phyloP scores from a whole-genome alignment of 2,329 filamentous ascomycete genomes.

The Colletotrichum sp. region DNA sequence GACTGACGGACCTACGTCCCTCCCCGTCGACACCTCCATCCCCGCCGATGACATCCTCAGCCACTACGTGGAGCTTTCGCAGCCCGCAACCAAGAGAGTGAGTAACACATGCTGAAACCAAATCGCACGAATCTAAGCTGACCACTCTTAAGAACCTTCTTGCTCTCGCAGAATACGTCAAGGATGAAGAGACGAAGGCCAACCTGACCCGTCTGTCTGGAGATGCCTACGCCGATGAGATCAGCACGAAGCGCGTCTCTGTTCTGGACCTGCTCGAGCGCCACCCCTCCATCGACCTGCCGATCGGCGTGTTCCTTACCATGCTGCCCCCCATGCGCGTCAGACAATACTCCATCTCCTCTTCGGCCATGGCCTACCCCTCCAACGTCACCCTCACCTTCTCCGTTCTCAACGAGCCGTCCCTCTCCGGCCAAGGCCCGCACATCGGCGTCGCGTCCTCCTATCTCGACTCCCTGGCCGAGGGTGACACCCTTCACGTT shows the following conservation, averaged over 20 bases:
- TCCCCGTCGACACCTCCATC: slow-evolving; percentile 61
- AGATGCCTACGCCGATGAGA: slow-evolving; percentile 40
- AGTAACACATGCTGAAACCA: slow-evolving; percentile 23
- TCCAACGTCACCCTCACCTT: slow-evolving; percentile 66
- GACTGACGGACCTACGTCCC: slow-evolving; percentile 51
- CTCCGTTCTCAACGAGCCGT: slow-evolving; percentile 58
- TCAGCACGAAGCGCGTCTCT: slow-evolving; percentile 54
- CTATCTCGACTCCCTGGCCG: slow-evolving; percentile 58
- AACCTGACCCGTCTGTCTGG: slow-evolving; percentile 42
- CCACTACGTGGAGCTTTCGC: slow-evolving; percentile 74
- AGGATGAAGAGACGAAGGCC: slow-evolving; percentile 35
- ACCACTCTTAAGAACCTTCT: slow-evolving; percentile 37
- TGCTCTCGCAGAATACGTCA: slow-evolving; percentile 23
- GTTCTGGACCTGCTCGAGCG: slow-evolving; percentile 67
- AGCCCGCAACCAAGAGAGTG: slow-evolving; percentile 73
- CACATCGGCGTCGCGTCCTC: slow-evolving; percentile 65
- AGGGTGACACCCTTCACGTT: slow-evolving; percentile 52
- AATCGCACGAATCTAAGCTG: not conserved
- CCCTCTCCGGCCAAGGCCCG: slow-evolving; percentile 50
- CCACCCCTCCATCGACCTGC: slow-evolving; percentile 55
- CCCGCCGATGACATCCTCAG: slow-evolving; percentile 68
- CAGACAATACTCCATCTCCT: slow-evolving; percentile 65
- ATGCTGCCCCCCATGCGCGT: slow-evolving; percentile 67
- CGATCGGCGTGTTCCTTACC: slow-evolving; percentile 64
- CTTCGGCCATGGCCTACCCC: slow-evolving; percentile 64